Conservation (phyloP, 345 rosid species). For the Bruguiera gymnorhiza region DNA sequence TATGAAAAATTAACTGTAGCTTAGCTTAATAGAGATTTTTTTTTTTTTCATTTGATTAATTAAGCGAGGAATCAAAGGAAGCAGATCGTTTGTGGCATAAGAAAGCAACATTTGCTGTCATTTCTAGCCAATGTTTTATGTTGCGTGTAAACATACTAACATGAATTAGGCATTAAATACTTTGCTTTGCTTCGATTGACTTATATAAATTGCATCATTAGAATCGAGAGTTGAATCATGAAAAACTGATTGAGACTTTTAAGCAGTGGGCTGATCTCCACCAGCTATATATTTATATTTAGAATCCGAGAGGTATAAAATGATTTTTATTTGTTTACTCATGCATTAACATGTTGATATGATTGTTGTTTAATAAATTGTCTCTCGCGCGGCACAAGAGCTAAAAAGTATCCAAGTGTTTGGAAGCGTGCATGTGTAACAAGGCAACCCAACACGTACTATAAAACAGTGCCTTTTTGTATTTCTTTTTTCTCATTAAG, state of each 20-base stretch:
- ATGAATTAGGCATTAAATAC: too few species aligned
- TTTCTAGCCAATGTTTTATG: too few species aligned
- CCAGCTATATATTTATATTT: neutral
- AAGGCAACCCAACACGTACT: too few species aligned
- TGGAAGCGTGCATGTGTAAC: too few species aligned
- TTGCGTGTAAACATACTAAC: too few species aligned
- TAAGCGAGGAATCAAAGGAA: constrained; percentile 8
- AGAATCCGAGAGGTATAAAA: neutral
- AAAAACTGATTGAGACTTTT: neutral
- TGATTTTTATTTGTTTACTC: neutral
- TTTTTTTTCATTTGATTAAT: neutral
- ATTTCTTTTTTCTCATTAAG: too few species aligned
- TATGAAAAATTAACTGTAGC: constrained; percentile 15
- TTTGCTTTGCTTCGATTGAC: too few species aligned
- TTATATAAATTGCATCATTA: neutral
- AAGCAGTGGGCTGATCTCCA: constrained; percentile 6
- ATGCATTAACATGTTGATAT: neutral
- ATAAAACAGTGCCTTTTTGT: too few species aligned
- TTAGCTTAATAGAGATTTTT: neutral
- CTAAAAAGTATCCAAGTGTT: neutral
- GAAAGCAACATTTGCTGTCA: too few species aligned
- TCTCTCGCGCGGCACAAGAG: neutral
- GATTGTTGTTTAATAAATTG: constrained; percentile 2
- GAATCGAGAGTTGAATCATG: neutral
- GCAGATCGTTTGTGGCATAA: neutral